These are phyloP conservation scores for Pleurotus cornucopiae DNA, from an alignment of 768 basidiomycete species.

Conservation along the genomic window DNA sequence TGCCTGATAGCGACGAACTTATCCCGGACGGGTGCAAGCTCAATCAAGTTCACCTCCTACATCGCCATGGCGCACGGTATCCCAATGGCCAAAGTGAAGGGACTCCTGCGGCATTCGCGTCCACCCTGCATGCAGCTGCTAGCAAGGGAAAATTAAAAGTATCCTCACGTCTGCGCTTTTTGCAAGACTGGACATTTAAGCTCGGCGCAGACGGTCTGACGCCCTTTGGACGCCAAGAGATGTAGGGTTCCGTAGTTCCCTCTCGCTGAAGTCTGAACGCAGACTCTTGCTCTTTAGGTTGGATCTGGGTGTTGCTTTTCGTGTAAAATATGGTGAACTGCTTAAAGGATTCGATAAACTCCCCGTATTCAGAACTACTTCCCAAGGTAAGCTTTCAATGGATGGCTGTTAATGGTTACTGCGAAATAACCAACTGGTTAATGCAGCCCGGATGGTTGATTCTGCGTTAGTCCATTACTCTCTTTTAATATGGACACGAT, in stretches of 20 bases:
- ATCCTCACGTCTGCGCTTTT: conserved; percentile 52
- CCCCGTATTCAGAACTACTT: conserved; percentile 64
- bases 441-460: conserved; percentile 48
- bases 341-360: conserved; percentile 40
- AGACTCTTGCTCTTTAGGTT: conserved; percentile 20
- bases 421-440: neutral
- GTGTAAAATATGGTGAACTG: conserved; percentile 56
- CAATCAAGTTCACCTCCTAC: conserved; percentile 53
- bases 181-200: conserved; percentile 74
- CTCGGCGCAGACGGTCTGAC: conserved; percentile 75
- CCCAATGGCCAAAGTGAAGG: conserved; percentile 36
- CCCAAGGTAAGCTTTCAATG: conserved; percentile 33
- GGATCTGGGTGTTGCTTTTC: conserved; percentile 51
- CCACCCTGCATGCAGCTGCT: conserved; percentile 42
- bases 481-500: neutral
- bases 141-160: conserved; percentile 39
- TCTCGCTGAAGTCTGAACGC: neutral
- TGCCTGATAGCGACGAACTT: conserved; percentile 39
- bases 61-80: conserved; percentile 67
- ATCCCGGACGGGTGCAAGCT: conserved; percentile 45
- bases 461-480: conserved; percentile 32
- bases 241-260: conserved; percentile 32
- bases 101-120: conserved; percentile 41
- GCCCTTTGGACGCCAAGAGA: conserved; percentile 70
- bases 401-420: neutral